A percentile compares a stretch with the other conserved stretches of the same genome.
phyloP scores from a whole-genome alignment of 1,284 basidiomycete genomes.

The Earliella scabrosa region DNA sequence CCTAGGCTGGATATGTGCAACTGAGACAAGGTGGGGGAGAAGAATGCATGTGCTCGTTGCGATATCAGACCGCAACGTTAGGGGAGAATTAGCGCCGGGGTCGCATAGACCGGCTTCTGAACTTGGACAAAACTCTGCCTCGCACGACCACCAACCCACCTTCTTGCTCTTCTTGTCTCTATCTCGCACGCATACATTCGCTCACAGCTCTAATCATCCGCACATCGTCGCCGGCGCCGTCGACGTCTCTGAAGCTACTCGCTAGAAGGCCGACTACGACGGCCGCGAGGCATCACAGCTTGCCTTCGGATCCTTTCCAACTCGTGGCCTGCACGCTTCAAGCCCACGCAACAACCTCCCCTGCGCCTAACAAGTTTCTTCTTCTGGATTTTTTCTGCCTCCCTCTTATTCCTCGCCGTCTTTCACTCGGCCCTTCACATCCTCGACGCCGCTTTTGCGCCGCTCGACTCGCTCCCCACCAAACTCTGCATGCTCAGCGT shows the following conservation, averaged over 20 bases:
- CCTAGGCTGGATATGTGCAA: conserved; percentile 2
- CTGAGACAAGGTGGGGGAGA: background rate
- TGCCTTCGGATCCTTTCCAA: conserved; percentile 34
- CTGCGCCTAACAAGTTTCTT: conserved; percentile 31
- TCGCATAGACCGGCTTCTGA: background rate
- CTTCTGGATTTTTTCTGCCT: conserved; percentile 29
- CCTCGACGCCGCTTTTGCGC: conserved; percentile 21
- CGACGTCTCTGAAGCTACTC: background rate
- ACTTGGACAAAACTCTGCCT: background rate
- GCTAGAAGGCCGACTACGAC: conserved; percentile 7
- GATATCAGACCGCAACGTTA: background rate
- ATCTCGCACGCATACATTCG: conserved; percentile 16
- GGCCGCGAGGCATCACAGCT: conserved; percentile 35
- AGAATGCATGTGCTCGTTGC: background rate
- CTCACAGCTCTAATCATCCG: conserved; percentile 12
- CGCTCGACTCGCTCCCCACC: conserved; percentile 16
- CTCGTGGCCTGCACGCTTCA: conserved; percentile 42
- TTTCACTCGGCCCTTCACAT: conserved; percentile 20
- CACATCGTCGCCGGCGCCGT: conserved; percentile 13
- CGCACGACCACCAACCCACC: no score
- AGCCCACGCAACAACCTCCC: conserved; percentile 35
- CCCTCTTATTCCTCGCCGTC: conserved; percentile 22
- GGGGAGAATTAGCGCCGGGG: background rate
- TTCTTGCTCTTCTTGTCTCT: conserved; percentile 2
- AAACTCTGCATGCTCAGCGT: conserved; percentile 46